These are phyloP conservation scores for Vitis cinerea DNA, from an alignment of 164 flowering plant species.

Conservation along the genomic window DNA sequence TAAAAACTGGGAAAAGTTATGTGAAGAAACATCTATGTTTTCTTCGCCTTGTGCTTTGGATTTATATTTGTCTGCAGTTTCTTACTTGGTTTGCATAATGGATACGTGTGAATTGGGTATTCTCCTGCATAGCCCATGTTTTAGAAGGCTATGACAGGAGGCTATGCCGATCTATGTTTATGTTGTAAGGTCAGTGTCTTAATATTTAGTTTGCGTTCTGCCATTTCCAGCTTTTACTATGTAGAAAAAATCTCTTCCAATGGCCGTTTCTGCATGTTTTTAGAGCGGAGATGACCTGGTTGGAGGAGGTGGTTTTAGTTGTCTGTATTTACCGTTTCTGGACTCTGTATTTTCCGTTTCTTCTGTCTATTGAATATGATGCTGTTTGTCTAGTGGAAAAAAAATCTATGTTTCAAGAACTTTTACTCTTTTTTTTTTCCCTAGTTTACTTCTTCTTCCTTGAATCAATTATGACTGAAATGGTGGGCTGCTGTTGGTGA, in stretches of 20 bases:
- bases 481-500: too few species aligned
- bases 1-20: background rate
- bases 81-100: too few species aligned
- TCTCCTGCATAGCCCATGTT: slow-evolving; percentile 2
- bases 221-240: background rate
- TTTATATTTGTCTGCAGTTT: too few species aligned
- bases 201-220: background rate
- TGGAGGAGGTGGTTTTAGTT: background rate
- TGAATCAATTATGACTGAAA: too few species aligned
- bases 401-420: too few species aligned
- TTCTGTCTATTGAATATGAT: background rate
- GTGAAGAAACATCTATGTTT: background rate
- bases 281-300: background rate
- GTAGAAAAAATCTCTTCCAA: background rate
- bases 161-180: background rate
- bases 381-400: too few species aligned
- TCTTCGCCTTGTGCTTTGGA: too few species aligned
- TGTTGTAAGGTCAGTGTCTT: background rate
- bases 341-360: background rate
- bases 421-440: background rate
- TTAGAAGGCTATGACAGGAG: background rate
- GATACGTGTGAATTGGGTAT: too few species aligned
- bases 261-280: background rate
- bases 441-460: too few species aligned
- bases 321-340: background rate